Evolutionary conservation across 805 yeast genomes (phyloP).

Genomic region (Myxozyma neglecta): DNA sequence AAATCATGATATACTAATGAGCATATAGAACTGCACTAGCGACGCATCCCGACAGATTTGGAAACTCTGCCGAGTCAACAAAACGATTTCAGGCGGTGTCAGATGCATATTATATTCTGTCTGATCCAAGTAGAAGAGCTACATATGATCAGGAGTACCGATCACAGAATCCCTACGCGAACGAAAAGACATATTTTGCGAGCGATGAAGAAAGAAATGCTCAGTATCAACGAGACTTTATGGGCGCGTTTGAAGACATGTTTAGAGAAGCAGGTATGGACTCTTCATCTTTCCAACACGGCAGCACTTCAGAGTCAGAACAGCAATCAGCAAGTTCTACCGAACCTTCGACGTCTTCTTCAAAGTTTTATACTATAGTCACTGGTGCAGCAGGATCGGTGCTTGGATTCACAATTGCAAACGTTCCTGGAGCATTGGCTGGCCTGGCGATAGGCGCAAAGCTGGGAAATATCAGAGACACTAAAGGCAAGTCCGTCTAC

Average conservation of each 20-base stretch:
- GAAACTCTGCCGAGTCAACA: conserved; percentile 25
- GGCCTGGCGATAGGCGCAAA: conserved; percentile 33
- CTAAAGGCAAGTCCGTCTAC: conserved; percentile 31
- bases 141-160: conserved; percentile 28
- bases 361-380: conserved; percentile 18
- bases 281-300: background rate
- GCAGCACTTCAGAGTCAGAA: background rate
- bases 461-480: conserved; percentile 32
- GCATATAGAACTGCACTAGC: conserved; percentile 31
- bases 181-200: background rate
- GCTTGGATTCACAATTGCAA: conserved; percentile 34
- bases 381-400: conserved; percentile 31
- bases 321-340: background rate
- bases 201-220: conserved; percentile 22
- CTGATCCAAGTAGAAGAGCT: conserved; percentile 27
- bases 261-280: conserved; percentile 27
- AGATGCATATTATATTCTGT: conserved; percentile 33
- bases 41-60: conserved; percentile 33
- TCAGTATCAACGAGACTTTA: conserved; percentile 28
- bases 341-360: background rate
- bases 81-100: conserved; percentile 30
- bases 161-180: conserved; percentile 4
- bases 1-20: background rate
- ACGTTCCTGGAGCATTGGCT: conserved; percentile 34
- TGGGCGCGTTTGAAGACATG: conserved; percentile 33